Percentiles rank a stretch among this genome's conserved stretches.
phyloP scores from a whole-genome alignment of 2,329 filamentous ascomycete species.

The Paecilomyces fulvus region DNA sequence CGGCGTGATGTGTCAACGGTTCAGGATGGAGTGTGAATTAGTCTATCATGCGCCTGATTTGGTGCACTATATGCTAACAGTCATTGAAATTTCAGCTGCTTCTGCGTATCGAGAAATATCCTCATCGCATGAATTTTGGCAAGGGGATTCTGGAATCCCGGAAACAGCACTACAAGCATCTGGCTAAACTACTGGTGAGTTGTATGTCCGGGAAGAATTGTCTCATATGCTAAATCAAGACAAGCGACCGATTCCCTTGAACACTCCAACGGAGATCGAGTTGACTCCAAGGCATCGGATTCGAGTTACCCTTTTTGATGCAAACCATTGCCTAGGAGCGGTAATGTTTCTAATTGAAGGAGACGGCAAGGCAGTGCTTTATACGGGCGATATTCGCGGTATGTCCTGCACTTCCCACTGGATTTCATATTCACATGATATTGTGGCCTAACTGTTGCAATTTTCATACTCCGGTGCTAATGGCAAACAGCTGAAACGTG shows the following conservation, averaged over 20 bases:
- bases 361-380: constrained; percentile 62
- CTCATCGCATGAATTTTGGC: constrained; percentile 72
- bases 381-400: constrained; percentile 79
- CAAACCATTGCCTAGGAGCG: constrained; percentile 83
- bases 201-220: not conserved
- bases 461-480: constrained; percentile 3
- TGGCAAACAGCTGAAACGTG: constrained; percentile 56
- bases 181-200: constrained; percentile 57
- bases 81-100: constrained; percentile 46
- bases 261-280: constrained; percentile 70
- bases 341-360: constrained; percentile 90
- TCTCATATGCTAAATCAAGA: constrained; percentile 1
- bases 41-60: not conserved
- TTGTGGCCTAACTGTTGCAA: not conserved
- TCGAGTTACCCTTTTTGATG: constrained; percentile 76
- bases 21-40: too few relatives aligned
- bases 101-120: constrained; percentile 67
- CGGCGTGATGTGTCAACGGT: too few relatives aligned
- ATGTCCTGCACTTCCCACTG: constrained; percentile 6
- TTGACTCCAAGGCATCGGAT: constrained; percentile 60
- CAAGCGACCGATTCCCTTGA: constrained; percentile 69
- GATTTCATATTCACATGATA: not conserved
- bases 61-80: constrained; percentile 1
- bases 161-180: constrained; percentile 66
- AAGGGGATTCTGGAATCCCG: constrained; percentile 68